These are phyloP conservation scores for Psilocybe cyanescens DNA, from an alignment of 768 basidiomycete species.

Conservation along the genomic window DNA sequence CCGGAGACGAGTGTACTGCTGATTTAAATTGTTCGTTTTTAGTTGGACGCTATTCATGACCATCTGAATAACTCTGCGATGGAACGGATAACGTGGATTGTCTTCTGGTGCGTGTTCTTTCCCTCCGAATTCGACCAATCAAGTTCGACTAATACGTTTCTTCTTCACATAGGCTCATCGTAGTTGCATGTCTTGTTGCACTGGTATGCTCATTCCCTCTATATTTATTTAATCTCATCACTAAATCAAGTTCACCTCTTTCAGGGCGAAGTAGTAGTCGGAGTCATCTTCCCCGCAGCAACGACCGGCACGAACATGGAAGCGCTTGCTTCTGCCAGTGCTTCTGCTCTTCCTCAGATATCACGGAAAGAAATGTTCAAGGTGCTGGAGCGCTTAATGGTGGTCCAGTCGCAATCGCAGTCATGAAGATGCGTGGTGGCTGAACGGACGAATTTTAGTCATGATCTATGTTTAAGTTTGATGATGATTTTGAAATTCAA, in stretches of 20 bases:
- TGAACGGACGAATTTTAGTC: too few species aligned
- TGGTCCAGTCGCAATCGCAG: conserved; percentile 3
- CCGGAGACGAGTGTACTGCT: neutral
- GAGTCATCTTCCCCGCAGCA: conserved; percentile 52
- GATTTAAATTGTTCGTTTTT: neutral
- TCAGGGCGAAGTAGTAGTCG: conserved; percentile 83
- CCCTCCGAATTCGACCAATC: neutral
- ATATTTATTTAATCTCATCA: neutral
- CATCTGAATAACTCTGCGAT: conserved; percentile 89
- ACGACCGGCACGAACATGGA: too few species aligned
- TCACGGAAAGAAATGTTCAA: conserved; percentile 43
- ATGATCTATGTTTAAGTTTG: too few species aligned
- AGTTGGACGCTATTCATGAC: conserved; percentile 93
- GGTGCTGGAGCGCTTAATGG: conserved; percentile 46
- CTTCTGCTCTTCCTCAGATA: conserved; percentile 16
- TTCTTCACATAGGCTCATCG: conserved; percentile 69
- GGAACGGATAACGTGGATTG: conserved; percentile 79
- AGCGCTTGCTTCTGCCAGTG: neutral
- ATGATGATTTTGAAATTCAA: too few species aligned
- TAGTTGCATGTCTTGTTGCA: conserved; percentile 89
- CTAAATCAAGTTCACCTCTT: neutral
- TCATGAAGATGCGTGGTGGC: too few species aligned
- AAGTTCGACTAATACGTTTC: conserved; percentile 19
- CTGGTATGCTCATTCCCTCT: conserved; percentile 42
- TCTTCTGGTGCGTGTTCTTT: conserved; percentile 46